Conservation (phyloP, 306 rosid genomes). For the Cicer judaicum region DNA sequence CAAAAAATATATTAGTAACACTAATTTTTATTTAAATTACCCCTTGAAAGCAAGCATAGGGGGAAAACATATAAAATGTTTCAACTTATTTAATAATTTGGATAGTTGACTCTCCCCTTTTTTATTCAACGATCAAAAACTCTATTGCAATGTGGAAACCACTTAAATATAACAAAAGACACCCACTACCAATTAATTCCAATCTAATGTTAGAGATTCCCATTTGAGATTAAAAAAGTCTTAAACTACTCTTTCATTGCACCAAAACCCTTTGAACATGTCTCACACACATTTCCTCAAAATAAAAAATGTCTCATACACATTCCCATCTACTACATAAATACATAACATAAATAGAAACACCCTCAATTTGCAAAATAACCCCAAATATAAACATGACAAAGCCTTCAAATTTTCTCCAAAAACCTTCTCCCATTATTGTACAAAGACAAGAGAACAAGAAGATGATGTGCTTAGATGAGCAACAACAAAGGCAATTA, state of each 20-base stretch:
- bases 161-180: constrained; percentile 35
- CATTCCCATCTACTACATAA: constrained; percentile 31
- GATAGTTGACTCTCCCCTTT: constrained; percentile 42
- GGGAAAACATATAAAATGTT: too few relatives aligned
- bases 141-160: constrained; percentile 44
- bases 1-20: too few relatives aligned
- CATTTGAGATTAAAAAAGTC: constrained; percentile 38
- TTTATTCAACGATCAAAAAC: constrained; percentile 29
- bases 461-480: constrained; percentile 31
- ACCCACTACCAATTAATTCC: constrained; percentile 45
- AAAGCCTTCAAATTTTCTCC: constrained; percentile 40
- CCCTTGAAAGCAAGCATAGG: too few relatives aligned
- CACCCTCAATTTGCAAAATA: constrained; percentile 18
- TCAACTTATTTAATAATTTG: too few relatives aligned
- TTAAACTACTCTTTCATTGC: constrained; percentile 41
- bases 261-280: constrained; percentile 57
- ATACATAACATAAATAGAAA: constrained; percentile 9
- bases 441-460: constrained; percentile 19
- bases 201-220: constrained; percentile 47
- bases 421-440: constrained; percentile 37
- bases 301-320: constrained; percentile 32
- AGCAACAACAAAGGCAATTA: constrained; percentile 34
- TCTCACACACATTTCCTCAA: constrained; percentile 34
- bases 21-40: too few relatives aligned
- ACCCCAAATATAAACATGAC: constrained; percentile 33